Evolutionary conservation across 2,329 filamentous ascomycete genomes (phyloP).

Genomic region (Ascochyta rabiei): DNA sequence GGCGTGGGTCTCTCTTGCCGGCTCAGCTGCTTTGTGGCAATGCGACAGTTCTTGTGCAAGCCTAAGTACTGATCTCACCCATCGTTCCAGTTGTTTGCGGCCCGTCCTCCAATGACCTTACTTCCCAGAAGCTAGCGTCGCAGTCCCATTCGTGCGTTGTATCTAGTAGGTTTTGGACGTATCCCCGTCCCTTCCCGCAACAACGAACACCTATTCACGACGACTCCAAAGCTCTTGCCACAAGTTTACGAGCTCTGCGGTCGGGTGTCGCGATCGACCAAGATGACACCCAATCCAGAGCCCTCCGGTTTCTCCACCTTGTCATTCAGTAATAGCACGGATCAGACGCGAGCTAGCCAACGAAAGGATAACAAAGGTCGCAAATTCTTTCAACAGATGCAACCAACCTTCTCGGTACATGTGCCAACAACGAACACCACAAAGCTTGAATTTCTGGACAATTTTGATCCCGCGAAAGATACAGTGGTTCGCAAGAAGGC

Average conservation of each 20-base stretch:
- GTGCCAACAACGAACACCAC: conserved; percentile 16
- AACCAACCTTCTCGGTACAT: conserved; percentile 29
- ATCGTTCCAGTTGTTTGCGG: conserved; percentile 1
- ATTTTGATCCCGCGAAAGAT: conserved; percentile 29
- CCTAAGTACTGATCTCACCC: not conserved
- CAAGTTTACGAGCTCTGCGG: not conserved
- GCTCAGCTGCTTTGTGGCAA: not conserved
- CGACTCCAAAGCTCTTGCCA: not conserved
- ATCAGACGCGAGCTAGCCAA: not conserved
- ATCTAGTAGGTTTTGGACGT: not conserved
- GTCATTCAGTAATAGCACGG: not conserved
- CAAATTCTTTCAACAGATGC: conserved; percentile 29
- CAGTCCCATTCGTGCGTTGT: not conserved
- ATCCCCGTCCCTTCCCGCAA: not conserved
- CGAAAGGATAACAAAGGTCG: conserved; percentile 16
- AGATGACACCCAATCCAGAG: conserved; percentile 5
- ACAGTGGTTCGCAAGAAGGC: conserved; percentile 33
- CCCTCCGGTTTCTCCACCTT: conserved; percentile 2
- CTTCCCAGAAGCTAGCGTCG: not conserved
- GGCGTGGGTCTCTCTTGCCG: not conserved
- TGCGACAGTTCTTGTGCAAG: conserved; percentile 1
- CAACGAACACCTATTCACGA: not conserved
- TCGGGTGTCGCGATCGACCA: conserved; percentile 3
- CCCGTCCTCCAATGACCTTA: not conserved
- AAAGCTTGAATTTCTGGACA: conserved; percentile 30